These are phyloP conservation scores for Apiotrichum sp. DNA, from an alignment of 1,284 basidiomycete species.

Conservation along the genomic window DNA sequence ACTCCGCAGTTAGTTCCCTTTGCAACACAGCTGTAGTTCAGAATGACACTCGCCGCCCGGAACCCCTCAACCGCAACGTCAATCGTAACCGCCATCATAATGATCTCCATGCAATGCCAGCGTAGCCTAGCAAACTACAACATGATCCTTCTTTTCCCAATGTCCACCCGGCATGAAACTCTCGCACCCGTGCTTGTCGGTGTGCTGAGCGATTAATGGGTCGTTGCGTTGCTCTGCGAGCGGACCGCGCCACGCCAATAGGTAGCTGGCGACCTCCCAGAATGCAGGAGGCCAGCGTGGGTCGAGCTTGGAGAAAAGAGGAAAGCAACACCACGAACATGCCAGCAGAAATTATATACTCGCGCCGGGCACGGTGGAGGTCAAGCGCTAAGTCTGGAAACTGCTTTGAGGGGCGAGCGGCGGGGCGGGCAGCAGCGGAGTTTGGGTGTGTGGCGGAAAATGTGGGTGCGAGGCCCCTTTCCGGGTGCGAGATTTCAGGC, in stretches of 20 bases:
- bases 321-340: background rate
- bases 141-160: background rate
- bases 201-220: slow-evolving; percentile 17
- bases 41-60: too few species aligned
- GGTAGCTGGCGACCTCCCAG: background rate
- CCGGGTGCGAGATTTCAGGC: background rate
- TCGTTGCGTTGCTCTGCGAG: slow-evolving; percentile 13
- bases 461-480: background rate
- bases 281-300: slow-evolving; percentile 1
- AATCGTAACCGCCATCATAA: too few species aligned
- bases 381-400: too few species aligned
- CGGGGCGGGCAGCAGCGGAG: background rate
- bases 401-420: background rate
- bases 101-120: too few species aligned
- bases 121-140: too few species aligned
- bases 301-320: slow-evolving; percentile 5
- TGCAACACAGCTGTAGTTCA: too few species aligned
- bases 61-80: too few species aligned
- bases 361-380: background rate
- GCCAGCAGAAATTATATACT: background rate
- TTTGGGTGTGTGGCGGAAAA: background rate
- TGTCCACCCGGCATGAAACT: slow-evolving; percentile 22
- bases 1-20: too few species aligned
- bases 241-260: slow-evolving; percentile 7
- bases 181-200: slow-evolving; percentile 5